Conservation (phyloP, 139 green algal genomes). For the Spirogloea muscicola region DNA sequence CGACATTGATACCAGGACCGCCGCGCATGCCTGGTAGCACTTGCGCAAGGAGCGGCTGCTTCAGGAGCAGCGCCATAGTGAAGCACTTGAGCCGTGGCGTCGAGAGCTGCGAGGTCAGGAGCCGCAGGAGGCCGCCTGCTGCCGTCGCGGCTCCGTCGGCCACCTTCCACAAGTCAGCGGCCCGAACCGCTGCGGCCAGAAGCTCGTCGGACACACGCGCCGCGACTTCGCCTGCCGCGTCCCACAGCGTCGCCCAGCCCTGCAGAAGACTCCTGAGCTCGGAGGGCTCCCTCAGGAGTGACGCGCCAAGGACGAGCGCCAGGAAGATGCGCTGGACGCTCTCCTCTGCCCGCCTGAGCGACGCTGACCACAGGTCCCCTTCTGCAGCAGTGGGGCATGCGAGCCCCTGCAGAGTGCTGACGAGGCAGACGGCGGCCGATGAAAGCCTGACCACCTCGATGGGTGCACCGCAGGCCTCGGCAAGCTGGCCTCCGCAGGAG, state of each 20-base stretch:
- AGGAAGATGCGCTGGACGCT: not conserved
- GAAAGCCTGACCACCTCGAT: not conserved
- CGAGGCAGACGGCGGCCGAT: not conserved
- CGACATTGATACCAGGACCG: too few relatives aligned
- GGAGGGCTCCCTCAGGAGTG: not conserved
- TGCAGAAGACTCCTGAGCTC: not conserved
- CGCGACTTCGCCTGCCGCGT: not conserved
- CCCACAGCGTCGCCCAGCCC: not conserved
- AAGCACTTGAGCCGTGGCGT: too few relatives aligned
- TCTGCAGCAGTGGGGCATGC: not conserved
- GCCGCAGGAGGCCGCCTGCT: too few relatives aligned
- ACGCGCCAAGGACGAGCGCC: not conserved
- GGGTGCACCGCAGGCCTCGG: not conserved
- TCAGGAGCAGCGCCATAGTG: too few relatives aligned
- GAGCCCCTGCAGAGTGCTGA: not conserved
- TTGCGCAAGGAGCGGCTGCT: too few relatives aligned
- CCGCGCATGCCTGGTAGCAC: too few relatives aligned
- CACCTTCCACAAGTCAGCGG: constrained; percentile 5
- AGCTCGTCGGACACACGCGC: not conserved
- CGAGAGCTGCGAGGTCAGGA: too few relatives aligned
- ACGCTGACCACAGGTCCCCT: not conserved
- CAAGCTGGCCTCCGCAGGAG: not conserved
- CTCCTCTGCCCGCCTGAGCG: too few relatives aligned
- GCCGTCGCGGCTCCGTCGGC: constrained; percentile 3
- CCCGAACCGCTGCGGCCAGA: constrained; percentile 1